Base-by-base conservation (phyloP, 148 eudicot species). In the Silene latifolia region DNA sequence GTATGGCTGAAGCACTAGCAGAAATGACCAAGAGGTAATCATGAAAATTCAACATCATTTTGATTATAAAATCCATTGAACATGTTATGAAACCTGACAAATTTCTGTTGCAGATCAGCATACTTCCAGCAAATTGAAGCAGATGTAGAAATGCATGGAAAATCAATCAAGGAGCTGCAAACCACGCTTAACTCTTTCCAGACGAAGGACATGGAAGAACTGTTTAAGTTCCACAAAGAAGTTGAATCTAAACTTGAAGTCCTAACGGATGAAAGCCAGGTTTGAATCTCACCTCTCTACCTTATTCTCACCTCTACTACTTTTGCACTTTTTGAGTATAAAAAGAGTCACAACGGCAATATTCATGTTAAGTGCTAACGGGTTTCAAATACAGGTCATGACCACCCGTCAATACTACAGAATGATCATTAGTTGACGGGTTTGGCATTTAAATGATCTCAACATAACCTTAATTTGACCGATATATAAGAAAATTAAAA, bases 1-100 rank as follows among this genome's bases (percentile, higher is more conserved):
- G 99, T 59, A 92, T 92, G 98, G 99, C 98, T 78, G 99, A 96
- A 79, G 99, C 99, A 68, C 73, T 95, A 71, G 96, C 96, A 63
- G 99, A 95, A 85, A 95, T 95, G 92, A 95, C 98, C 44, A 96
- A 89, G 76, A 89, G 98, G 99, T 92, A 79, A 27, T 62, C 32
- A 53, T 18, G 19, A 8, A 7, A 35, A 42, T 79, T 24, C 7
- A 12, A 10, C 15, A 62, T 47, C 46, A 29, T 7, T 51, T 19
- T 7, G 6, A 44, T 2, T 48, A 24, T 18, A 59, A 72, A 44
- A 54, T 66, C 17, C 10, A 12, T 51, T 23, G 8, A 47, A 32
- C 20, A 5, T 5, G 4, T 48, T 0, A 27, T 20, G 8, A 42
- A 12, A 23, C 14, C 47, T 47, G 20, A 48, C 47, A 2, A 15